These are phyloP conservation scores for Effrenium voratum DNA, from an alignment of 73 alveolate genomes.

Conservation along the genomic window DNA sequence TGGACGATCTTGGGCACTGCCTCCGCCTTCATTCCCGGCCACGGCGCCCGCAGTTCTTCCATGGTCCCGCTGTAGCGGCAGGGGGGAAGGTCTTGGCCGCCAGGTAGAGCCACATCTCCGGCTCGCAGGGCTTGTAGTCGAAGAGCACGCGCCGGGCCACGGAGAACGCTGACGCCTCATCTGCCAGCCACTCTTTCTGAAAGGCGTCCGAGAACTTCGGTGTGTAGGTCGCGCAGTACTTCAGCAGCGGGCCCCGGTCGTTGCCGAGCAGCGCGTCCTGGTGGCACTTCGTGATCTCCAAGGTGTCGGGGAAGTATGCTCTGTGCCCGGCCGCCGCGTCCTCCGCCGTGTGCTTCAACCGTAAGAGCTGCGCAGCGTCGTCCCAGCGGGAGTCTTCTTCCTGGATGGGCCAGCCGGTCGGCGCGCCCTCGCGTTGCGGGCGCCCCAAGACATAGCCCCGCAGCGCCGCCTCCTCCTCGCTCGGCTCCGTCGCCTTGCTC, in stretches of 20 bases:
- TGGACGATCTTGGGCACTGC: not conserved
- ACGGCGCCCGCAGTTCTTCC: not conserved
- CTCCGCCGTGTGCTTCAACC: not conserved
- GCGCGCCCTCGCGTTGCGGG: not conserved
- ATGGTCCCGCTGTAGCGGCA: not conserved
- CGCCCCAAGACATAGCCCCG: not conserved
- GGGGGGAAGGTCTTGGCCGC: not conserved
- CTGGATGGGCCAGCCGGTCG: not conserved
- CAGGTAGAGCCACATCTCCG: constrained; percentile 18
- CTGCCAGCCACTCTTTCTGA: not conserved
- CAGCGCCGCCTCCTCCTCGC: not conserved
- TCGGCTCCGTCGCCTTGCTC: not conserved
- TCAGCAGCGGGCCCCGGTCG: not conserved
- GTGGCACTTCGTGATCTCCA: constrained; percentile 8
- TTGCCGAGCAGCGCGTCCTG: not conserved
- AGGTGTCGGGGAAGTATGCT: not conserved
- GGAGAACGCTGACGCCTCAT: not conserved
- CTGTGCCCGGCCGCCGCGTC: not conserved
- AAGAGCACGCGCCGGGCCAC: constrained; percentile 21
- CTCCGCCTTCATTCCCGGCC: not conserved
- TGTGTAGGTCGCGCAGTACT: constrained; percentile 4
- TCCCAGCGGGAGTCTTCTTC: not conserved
- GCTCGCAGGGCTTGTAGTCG: constrained; percentile 2
- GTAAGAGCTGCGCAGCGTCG: not conserved
- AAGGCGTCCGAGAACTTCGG: constrained; percentile 11